Evolutionary conservation across 2,329 filamentous ascomycete species (phyloP).

Genomic region (Colletotrichum noveboracense): DNA sequence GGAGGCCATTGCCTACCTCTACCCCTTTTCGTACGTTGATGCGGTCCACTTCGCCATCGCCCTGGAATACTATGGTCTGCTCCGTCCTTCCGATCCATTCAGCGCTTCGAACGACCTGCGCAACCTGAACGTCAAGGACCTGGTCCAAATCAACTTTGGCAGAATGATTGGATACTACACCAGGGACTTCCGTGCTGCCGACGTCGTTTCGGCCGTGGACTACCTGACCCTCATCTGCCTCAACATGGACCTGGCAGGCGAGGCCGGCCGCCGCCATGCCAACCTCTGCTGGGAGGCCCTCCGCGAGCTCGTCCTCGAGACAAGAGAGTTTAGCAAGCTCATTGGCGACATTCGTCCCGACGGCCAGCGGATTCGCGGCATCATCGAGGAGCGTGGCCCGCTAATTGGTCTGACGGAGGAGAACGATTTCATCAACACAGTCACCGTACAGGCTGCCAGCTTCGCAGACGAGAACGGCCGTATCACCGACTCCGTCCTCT

Average conservation of each 20-base stretch:
- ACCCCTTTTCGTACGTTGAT: conserved; percentile 89
- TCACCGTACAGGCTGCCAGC: conserved; percentile 89
- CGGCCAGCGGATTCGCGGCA: conserved; percentile 82
- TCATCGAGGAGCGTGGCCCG: conserved; percentile 83
- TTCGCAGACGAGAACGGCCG: conserved; percentile 94
- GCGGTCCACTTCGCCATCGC: conserved; percentile 94
- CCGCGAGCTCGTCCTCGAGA: conserved; percentile 94
- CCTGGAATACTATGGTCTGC: conserved; percentile 85
- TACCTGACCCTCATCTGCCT: conserved; percentile 92
- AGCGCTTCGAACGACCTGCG: conserved; percentile 74
- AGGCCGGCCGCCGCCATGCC: conserved; percentile 77
- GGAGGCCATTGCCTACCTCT: conserved; percentile 89
- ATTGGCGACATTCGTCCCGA: conserved; percentile 90
- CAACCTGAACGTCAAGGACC: conserved; percentile 69
- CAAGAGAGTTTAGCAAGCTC: conserved; percentile 90
- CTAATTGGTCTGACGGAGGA: conserved; percentile 83
- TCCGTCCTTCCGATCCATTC: conserved; percentile 84
- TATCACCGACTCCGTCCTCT: conserved; percentile 88
- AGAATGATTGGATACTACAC: conserved; percentile 96
- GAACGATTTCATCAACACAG: conserved; percentile 86
- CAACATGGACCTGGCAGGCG: conserved; percentile 80
- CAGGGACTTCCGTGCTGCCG: conserved; percentile 89
- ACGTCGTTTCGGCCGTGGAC: conserved; percentile 88
- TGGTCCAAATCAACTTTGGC: conserved; percentile 91
- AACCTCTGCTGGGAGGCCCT: conserved; percentile 90